Percentiles rank a stretch among this genome's conserved stretches.
Evolutionary conservation across 2,329 filamentous ascomycete genomes (phyloP).

Genomic region (Colletotrichum coccodes): DNA sequence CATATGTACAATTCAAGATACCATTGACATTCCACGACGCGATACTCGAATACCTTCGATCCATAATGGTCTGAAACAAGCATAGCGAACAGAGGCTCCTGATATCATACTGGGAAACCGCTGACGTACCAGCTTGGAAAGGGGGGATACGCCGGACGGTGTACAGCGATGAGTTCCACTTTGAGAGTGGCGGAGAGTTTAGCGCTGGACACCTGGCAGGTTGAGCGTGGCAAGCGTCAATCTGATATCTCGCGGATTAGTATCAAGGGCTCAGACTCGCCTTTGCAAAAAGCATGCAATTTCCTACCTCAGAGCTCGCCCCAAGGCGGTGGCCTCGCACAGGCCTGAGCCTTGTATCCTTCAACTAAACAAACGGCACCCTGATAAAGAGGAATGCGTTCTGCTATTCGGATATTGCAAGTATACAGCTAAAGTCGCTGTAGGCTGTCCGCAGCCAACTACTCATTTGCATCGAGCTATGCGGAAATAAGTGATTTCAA

Average conservation of each 20-base stretch:
- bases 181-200: neutral
- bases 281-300: too few species aligned
- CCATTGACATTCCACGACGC: constrained; percentile 14
- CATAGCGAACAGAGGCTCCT: neutral
- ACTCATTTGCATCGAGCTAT: neutral
- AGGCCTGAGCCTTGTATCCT: neutral
- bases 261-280: too few species aligned
- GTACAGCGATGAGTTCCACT: too few species aligned
- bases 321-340: neutral
- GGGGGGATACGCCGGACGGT: too few species aligned
- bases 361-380: neutral
- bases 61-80: neutral
- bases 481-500: neutral
- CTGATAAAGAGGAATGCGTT: neutral
- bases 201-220: neutral
- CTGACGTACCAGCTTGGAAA: neutral
- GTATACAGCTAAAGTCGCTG: neutral
- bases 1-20: constrained; percentile 29
- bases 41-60: neutral
- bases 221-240: neutral
- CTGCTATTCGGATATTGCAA: neutral
- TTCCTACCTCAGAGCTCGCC: neutral
- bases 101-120: neutral
- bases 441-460: neutral
- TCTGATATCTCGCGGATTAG: neutral